These are phyloP conservation scores for Xylariaceae sp. DNA, from an alignment of 2,329 filamentous ascomycete species.

Conservation along the genomic window DNA sequence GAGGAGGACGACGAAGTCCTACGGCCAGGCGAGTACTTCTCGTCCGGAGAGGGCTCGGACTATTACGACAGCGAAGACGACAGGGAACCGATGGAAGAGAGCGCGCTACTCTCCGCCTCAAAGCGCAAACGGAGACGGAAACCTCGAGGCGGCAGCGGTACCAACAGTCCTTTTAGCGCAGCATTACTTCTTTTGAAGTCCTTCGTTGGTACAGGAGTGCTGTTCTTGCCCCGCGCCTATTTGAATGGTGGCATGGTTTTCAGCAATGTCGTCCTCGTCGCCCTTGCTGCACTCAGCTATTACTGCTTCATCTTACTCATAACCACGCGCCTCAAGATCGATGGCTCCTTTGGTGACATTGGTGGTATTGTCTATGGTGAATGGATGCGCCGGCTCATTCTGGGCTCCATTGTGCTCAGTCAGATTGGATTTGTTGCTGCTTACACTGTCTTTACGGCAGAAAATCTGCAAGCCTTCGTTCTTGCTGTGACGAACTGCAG, in stretches of 20 bases:
- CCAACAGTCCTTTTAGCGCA: slow-evolving; percentile 72
- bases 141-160: slow-evolving; percentile 65
- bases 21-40: slow-evolving; percentile 85
- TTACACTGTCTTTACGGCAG: slow-evolving; percentile 94
- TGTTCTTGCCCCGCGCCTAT: slow-evolving; percentile 89
- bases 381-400: slow-evolving; percentile 82
- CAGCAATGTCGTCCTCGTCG: slow-evolving; percentile 83
- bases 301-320: slow-evolving; percentile 96
- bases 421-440: slow-evolving; percentile 93
- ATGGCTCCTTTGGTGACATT: slow-evolving; percentile 97
- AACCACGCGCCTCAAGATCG: slow-evolving; percentile 74
- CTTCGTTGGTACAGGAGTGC: slow-evolving; percentile 91
- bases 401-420: slow-evolving; percentile 87
- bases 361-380: slow-evolving; percentile 86
- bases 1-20: slow-evolving; percentile 94
- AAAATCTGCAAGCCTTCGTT: slow-evolving; percentile 93
- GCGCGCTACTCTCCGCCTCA: slow-evolving; percentile 72
- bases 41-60: slow-evolving; percentile 64
- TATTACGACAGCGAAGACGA: slow-evolving; percentile 57
- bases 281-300: slow-evolving; percentile 81
- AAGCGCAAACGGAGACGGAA: slow-evolving; percentile 71
- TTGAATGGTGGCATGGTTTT: slow-evolving; percentile 97
- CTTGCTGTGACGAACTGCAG: slow-evolving; percentile 84
- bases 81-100: slow-evolving; percentile 79
- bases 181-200: slow-evolving; percentile 88